Conservation (phyloP, 2,329 filamentous ascomycete genomes). For the Lachnellula arida region DNA sequence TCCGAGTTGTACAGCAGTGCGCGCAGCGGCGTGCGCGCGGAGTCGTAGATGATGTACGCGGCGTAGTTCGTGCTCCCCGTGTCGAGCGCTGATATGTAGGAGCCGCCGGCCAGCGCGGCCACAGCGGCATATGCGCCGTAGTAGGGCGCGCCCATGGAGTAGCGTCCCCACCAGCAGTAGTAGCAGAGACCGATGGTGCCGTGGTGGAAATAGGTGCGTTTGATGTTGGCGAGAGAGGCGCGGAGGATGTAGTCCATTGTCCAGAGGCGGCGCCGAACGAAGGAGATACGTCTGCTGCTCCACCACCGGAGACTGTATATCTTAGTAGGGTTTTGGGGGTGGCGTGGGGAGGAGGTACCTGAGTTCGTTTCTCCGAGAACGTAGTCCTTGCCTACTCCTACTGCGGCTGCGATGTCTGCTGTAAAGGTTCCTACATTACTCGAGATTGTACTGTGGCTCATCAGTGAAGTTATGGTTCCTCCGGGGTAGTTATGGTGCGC, state of each 20-base stretch:
- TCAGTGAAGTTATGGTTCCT: conserved; percentile 28
- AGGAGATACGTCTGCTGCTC: conserved; percentile 22
- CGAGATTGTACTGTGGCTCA: conserved; percentile 26
- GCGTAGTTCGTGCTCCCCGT: conserved; percentile 18
- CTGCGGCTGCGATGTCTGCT: conserved; percentile 22
- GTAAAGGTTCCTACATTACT: conserved; percentile 21
- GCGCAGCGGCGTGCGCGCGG: conserved; percentile 8
- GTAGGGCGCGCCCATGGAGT: conserved; percentile 25
- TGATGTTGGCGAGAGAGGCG: conserved; percentile 19
- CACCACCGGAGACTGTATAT: conserved; percentile 23
- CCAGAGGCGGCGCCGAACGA: conserved; percentile 29
- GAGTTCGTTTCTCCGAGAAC: conserved; percentile 31
- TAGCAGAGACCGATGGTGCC: conserved; percentile 30
- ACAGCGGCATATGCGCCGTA: conserved; percentile 28
- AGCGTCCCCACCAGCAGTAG: conserved; percentile 30
- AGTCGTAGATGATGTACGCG: conserved; percentile 23
- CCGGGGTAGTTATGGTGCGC: conserved; percentile 37
- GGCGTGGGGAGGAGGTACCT: conserved; percentile 39
- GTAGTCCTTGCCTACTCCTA: conserved; percentile 23
- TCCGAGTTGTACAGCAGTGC: conserved; percentile 27
- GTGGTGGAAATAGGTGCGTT: conserved; percentile 28
- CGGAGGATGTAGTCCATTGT: conserved; percentile 26
- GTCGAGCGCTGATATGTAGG: conserved; percentile 23
- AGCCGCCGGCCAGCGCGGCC: conserved; percentile 22
- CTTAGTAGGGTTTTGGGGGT: not conserved